Conservation (phyloP, 495 filamentous ascomycete species). For the Tirmania nivea region DNA sequence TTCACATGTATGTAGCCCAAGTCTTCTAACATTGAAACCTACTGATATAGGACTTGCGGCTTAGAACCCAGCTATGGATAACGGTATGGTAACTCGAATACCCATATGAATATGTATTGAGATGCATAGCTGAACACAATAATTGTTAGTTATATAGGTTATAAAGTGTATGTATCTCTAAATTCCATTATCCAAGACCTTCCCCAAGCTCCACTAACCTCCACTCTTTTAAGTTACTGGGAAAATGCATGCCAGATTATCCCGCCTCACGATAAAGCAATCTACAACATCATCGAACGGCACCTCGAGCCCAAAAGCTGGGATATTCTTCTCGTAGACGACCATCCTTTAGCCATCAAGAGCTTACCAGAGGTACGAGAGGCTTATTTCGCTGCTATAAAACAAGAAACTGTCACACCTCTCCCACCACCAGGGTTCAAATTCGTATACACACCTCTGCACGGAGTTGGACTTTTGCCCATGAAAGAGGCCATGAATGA, state of each 20-base stretch:
- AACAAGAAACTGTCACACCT: constrained; percentile 16
- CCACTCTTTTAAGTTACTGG: constrained; percentile 27
- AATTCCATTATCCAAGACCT: constrained; percentile 11
- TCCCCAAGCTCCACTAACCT: constrained; percentile 10
- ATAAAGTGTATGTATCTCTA: constrained; percentile 32
- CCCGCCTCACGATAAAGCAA: constrained; percentile 38
- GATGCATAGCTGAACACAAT: neutral
- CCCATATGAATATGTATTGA: too few relatives aligned
- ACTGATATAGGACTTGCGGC: constrained; percentile 13
- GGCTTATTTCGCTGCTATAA: constrained; percentile 26
- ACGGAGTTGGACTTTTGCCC: constrained; percentile 37
- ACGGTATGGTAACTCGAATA: constrained; percentile 21
- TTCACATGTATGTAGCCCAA: neutral
- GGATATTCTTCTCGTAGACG: constrained; percentile 26
- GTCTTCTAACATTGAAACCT: too few relatives aligned
- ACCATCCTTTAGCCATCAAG: constrained; percentile 23
- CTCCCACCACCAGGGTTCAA: constrained; percentile 1
- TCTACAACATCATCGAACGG: constrained; percentile 35
- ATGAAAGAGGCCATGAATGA: constrained; percentile 28
- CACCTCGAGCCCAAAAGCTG: constrained; percentile 35
- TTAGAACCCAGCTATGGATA: constrained; percentile 44
- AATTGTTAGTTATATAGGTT: constrained; percentile 22
- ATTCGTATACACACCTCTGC: constrained; percentile 50
- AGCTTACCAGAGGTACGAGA: constrained; percentile 24
- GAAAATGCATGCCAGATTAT: constrained; percentile 51